Conservation (phyloP, 2,329 filamentous ascomycete species). For the Beauveria asiatica region DNA sequence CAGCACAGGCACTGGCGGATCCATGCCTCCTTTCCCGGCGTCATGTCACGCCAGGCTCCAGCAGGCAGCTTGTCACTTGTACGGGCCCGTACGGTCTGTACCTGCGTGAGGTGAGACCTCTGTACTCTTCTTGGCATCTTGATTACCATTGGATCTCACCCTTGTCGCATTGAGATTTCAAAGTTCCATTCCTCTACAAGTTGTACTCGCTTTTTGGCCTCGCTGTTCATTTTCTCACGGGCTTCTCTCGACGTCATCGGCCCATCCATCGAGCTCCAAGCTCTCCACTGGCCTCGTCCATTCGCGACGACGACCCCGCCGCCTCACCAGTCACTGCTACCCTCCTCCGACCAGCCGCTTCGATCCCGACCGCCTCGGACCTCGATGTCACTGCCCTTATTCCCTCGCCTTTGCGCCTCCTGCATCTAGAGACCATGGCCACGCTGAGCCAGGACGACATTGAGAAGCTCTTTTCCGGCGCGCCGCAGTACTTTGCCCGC, state of each 20-base stretch:
- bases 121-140: not conserved
- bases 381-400: not conserved
- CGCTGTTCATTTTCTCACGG: not conserved
- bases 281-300: not conserved
- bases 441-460: constrained; percentile 51
- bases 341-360: not conserved
- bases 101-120: too few species aligned
- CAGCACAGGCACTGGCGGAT: not conserved
- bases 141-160: not conserved
- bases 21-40: constrained; percentile 6
- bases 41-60: not conserved
- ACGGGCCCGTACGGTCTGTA: too few species aligned
- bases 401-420: not conserved
- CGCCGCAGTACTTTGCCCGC: constrained; percentile 61
- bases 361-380: not conserved
- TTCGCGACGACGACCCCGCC: not conserved
- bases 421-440: constrained; percentile 34
- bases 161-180: not conserved
- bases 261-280: not conserved
- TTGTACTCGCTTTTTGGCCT: not conserved
- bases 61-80: not conserved
- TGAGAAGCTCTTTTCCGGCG: constrained; percentile 66
- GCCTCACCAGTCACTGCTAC: not conserved
- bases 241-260: not conserved
- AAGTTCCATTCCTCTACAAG: not conserved